phyloP scores from a whole-genome alignment of 139 green algal species.

The Picocystis salinarum region DNA sequence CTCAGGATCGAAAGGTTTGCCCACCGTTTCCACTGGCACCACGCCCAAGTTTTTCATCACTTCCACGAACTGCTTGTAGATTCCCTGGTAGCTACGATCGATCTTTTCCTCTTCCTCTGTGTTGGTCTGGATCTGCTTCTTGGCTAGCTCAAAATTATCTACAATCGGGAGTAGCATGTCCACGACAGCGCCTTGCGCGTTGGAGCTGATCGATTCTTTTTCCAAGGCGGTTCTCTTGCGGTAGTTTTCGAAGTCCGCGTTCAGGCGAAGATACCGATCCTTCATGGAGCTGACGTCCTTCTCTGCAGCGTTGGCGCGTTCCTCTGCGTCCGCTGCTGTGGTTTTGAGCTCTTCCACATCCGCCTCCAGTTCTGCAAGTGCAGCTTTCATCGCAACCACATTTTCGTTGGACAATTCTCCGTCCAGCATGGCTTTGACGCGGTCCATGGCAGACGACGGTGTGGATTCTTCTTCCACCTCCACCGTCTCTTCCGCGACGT shows the following conservation, averaged over 20 bases:
- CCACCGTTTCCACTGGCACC: slow-evolving; percentile 52
- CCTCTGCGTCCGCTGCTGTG: background rate
- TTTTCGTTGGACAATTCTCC: too few species aligned
- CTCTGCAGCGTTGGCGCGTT: background rate
- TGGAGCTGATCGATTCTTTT: slow-evolving; percentile 40
- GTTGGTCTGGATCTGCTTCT: slow-evolving; percentile 15
- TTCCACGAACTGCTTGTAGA: slow-evolving; percentile 94
- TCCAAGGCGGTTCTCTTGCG: slow-evolving; percentile 58
- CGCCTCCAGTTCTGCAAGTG: slow-evolving; percentile 1
- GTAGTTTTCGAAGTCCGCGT: slow-evolving; percentile 99
- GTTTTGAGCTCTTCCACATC: background rate
- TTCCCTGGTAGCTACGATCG: slow-evolving; percentile 64
- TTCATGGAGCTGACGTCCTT: slow-evolving; percentile 10
- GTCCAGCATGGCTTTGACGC: too few species aligned
- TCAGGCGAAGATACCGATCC: slow-evolving; percentile 71
- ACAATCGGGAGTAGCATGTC: slow-evolving; percentile 43
- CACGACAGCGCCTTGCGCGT: slow-evolving; percentile 49
- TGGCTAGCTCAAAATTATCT: slow-evolving; percentile 91
- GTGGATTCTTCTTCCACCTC: too few species aligned
- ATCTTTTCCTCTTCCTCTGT: slow-evolving; percentile 85
- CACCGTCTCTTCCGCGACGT: too few species aligned
- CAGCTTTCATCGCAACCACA: too few species aligned
- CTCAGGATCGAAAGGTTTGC: slow-evolving; percentile 77
- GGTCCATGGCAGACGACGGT: too few species aligned
- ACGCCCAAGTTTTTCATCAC: slow-evolving; percentile 67